These are phyloP conservation scores for Penicillium brevicompactum DNA, from an alignment of 2,329 filamentous ascomycete genomes.

Conservation along the genomic window DNA sequence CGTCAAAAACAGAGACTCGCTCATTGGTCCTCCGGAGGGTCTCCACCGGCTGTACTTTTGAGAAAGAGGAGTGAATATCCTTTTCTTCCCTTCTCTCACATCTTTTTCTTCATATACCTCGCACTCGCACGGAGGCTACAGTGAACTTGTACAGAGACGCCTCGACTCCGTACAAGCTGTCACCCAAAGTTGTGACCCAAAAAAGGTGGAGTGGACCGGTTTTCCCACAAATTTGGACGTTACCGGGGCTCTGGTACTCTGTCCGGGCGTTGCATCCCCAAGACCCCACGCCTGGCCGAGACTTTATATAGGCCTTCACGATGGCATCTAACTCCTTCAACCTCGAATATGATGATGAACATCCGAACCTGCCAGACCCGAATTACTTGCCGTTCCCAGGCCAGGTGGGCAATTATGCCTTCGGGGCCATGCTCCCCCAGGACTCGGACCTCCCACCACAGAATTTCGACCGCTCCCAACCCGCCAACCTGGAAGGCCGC, in stretches of 20 bases:
- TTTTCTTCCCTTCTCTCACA: neutral
- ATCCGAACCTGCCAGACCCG: constrained; percentile 12
- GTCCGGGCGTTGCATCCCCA: constrained; percentile 21
- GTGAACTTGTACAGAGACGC: neutral
- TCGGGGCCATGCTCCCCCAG: constrained; percentile 20
- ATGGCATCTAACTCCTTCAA: constrained; percentile 18
- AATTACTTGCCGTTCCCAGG: constrained; percentile 19
- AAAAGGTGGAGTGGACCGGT: neutral
- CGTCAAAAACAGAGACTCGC: neutral
- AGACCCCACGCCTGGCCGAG: constrained; percentile 14
- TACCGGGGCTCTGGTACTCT: constrained; percentile 24
- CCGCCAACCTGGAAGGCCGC: constrained; percentile 19
- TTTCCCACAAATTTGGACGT: constrained; percentile 20
- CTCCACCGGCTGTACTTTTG: neutral
- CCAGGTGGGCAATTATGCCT: constrained; percentile 16
- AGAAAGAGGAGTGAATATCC: neutral
- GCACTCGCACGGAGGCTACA: neutral
- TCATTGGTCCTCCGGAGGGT: neutral
- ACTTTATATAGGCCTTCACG: constrained; percentile 11
- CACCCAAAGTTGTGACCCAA: neutral
- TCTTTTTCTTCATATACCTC: neutral
- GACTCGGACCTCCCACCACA: constrained; percentile 19
- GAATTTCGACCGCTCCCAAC: constrained; percentile 14
- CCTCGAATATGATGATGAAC: constrained; percentile 19
- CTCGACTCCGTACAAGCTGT: neutral